A percentile compares a stretch with the other conserved stretches of the same genome.
Evolutionary conservation across 371 early-diverging fungal species (phyloP).

Genomic region (Mucor lusitanicus): DNA sequence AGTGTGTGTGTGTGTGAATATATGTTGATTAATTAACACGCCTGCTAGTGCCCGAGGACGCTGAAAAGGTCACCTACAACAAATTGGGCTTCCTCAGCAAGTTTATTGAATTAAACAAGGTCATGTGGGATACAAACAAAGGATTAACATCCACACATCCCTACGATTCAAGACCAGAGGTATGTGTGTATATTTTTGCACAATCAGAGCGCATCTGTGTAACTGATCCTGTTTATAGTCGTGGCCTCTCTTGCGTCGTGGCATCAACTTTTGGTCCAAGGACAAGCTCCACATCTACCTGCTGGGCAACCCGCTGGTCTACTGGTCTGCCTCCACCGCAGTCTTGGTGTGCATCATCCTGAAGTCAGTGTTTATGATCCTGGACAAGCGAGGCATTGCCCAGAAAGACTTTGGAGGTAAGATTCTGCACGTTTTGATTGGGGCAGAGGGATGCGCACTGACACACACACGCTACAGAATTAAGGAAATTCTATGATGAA

Average conservation of each 20-base stretch:
- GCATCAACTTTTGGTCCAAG: constrained; percentile 93
- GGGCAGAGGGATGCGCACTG: constrained; percentile 9
- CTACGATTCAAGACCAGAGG: constrained; percentile 85
- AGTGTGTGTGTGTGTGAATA: background rate
- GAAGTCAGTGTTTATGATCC: constrained; percentile 63
- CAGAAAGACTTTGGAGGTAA: constrained; percentile 60
- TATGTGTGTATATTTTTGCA: constrained; percentile 15
- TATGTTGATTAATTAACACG: background rate
- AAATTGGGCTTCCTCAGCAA: constrained; percentile 78
- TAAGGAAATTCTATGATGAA: constrained; percentile 60
- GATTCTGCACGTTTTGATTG: background rate
- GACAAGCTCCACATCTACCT: constrained; percentile 86
- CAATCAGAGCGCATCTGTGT: background rate
- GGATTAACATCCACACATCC: constrained; percentile 91
- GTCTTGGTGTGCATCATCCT: constrained; percentile 62
- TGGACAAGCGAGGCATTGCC: constrained; percentile 73
- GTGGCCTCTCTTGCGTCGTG: constrained; percentile 91
- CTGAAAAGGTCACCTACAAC: constrained; percentile 53
- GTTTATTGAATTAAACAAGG: constrained; percentile 82
- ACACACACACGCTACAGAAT: constrained; percentile 39
- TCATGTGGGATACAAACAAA: constrained; percentile 91
- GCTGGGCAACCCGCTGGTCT: constrained; percentile 95
- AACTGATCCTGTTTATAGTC: constrained; percentile 30
- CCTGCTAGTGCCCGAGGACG: constrained; percentile 42
- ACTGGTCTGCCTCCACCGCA: constrained; percentile 81